These are phyloP conservation scores for Colletotrichum sp. DNA, from an alignment of 2,329 filamentous ascomycete genomes.

Conservation along the genomic window DNA sequence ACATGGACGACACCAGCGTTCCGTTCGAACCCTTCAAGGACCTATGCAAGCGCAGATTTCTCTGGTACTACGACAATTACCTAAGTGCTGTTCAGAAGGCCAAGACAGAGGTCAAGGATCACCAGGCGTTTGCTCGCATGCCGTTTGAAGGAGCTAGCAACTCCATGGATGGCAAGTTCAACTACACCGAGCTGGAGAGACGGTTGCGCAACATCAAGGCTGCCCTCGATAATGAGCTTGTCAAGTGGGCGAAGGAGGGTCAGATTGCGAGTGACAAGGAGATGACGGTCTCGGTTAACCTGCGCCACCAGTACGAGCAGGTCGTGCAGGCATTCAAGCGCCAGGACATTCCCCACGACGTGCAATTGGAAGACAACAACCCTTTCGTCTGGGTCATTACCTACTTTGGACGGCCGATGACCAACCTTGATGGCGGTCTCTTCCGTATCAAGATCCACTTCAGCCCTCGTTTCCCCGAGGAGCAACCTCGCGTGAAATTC, in stretches of 20 bases:
- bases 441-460: constrained; percentile 82
- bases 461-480: constrained; percentile 84
- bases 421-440: constrained; percentile 89
- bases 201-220: constrained; percentile 73
- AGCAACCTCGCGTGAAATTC: constrained; percentile 84
- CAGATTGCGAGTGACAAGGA: constrained; percentile 67
- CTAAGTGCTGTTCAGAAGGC: constrained; percentile 72
- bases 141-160: constrained; percentile 83
- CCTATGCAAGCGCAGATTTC: constrained; percentile 85
- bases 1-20: constrained; percentile 57
- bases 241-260: constrained; percentile 75
- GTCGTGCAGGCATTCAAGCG: constrained; percentile 77
- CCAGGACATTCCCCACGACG: constrained; percentile 73
- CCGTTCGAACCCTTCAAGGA: constrained; percentile 89
- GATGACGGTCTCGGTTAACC: constrained; percentile 77
- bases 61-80: constrained; percentile 97
- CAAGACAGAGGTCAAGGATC: constrained; percentile 66
- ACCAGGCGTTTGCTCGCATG: constrained; percentile 76
- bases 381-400: constrained; percentile 90
- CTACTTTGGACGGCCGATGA: constrained; percentile 91
- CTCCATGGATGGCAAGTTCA: constrained; percentile 84
- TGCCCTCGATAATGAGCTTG: constrained; percentile 74
- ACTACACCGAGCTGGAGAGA: constrained; percentile 75
- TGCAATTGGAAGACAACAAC: constrained; percentile 80
- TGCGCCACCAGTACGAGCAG: constrained; percentile 86